Conservation (phyloP, 176 grass and related monocot genomes). For the Eragrostis curvula region DNA sequence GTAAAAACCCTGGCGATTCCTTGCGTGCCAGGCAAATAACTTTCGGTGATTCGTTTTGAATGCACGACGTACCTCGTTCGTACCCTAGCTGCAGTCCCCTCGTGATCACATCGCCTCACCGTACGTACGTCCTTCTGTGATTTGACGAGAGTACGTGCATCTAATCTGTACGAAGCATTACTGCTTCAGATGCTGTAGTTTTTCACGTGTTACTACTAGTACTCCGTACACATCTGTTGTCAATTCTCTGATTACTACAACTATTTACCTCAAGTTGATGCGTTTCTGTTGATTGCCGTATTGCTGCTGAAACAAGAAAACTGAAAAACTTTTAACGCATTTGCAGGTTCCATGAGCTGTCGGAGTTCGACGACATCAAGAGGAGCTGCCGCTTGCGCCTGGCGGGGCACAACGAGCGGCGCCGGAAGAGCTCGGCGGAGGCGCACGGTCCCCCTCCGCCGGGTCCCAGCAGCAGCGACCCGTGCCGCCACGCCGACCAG, state of each 20-base stretch:
- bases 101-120: neutral
- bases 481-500: conserved; percentile 52
- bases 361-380: conserved; percentile 84
- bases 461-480: conserved; percentile 31
- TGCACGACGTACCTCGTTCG: neutral
- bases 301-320: neutral
- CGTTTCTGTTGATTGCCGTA: neutral
- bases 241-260: neutral
- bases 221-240: neutral
- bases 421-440: conserved; percentile 79
- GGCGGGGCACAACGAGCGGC: conserved; percentile 91
- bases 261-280: neutral
- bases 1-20: neutral
- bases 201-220: neutral
- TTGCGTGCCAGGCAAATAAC: conserved; percentile 14
- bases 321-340: no score
- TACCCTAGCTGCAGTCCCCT: neutral
- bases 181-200: conserved; percentile 2
- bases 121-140: neutral
- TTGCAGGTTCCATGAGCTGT: conserved; percentile 86
- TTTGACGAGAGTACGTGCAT: conserved; percentile 1
- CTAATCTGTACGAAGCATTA: neutral
- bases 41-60: conserved; percentile 16
- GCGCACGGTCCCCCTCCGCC: neutral
- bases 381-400: conserved; percentile 88